Evolutionary conservation across 768 basidiomycete species (phyloP), one percentile per base, ranked within the genome.

Genomic region (Auriculariales sp.): DNA sequence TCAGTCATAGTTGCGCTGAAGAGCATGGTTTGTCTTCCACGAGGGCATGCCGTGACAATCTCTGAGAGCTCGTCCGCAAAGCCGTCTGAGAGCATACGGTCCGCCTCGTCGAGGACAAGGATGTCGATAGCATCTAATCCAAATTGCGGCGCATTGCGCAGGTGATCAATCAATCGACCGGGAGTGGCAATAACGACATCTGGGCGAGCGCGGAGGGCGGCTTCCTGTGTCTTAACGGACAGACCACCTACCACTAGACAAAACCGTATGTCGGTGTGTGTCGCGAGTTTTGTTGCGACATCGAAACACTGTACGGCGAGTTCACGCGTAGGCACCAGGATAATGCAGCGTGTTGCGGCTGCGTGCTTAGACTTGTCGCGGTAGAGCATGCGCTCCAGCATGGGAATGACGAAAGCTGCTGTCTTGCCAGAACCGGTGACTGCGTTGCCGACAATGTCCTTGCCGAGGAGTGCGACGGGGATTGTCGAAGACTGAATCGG

Each of bases 1-100:
- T 99, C 95, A 3, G 93, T 97, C 86, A 98, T 98, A 1, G 95
- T 99, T 2, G 95, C 95, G 1, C 92, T 95, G 66, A 99, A 99
- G 31, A 99, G 73, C 91, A 99, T 94, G 3, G 95, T 98, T 62
- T 98, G 95, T 31, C 95, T 78, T 24, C 84, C 83, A 19, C 65
- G 65, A 2, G 92, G 92, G 61, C 92, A 95, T 15, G 86, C 77
- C 58, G 81, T 83, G 66, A 98, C 81, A 57, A 99, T 95, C 66
- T 99, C 95, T 15, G 78, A 70, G 29, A 99, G 71, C 63, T 98
- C 95, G 62, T 93, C 95, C 5, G 84, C 79, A 67, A 98, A 99
- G 25, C 93, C 95, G 63, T 92, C 87, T 1, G 79, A 82, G 29
- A 99, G 78, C 89, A 99, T 98, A 48, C 95, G 77, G 64, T 99